Evolutionary conservation across 352 stramenopile genomes (phyloP), one percentile per base, ranked within the genome.

Genomic region (Globisporangium iwayamae): DNA sequence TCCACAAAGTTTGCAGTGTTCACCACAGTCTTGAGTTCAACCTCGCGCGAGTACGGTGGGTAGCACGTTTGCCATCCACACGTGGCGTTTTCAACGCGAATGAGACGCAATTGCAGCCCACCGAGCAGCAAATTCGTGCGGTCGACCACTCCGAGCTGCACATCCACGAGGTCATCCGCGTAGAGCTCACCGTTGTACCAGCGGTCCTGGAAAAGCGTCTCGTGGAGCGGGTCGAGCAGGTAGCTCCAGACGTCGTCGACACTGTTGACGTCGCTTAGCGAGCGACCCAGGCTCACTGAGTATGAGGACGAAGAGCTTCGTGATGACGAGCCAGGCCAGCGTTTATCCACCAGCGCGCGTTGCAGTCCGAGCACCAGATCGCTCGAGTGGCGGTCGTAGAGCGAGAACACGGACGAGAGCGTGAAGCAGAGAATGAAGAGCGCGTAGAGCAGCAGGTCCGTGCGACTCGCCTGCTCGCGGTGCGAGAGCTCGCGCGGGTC

Each of bases 101-200:
- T 9, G 22, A 84, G 71, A 4, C 78, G 74, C 1, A 90, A 58
- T 22, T 89, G 74, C 1, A 91, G 55, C 0, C 78, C 79, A 28
- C 83, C 84, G 4, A 93, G 72, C n/a, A 93, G 77, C 39, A 85
- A 13, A 43, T 85, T 76, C 6, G 69, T 56, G 16, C 74, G 68
- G 50, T 76, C 74, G 2, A 86, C 71, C 16, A 86, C n/a, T 9
- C 75, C 79, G n/a, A 88, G 61, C 14, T 80, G 81, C 9, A 62
- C 81, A 28, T 84, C 73, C 6, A 81, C 75, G 8, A 54, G 6
- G 43, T 90, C 81, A 4, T 60, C 50, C 2, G 56, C 45, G 28
- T 83, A 89, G 25, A 50, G 62, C 43, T 90, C 77, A 14, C 79
- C 80, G 60, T 88, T 89, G 61, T 84, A 88, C 72, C 76, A 87